Evolutionary conservation across 164 flowering plant species (phyloP), one percentile per base, ranked within the genome.

Genomic region (Piper betle): DNA sequence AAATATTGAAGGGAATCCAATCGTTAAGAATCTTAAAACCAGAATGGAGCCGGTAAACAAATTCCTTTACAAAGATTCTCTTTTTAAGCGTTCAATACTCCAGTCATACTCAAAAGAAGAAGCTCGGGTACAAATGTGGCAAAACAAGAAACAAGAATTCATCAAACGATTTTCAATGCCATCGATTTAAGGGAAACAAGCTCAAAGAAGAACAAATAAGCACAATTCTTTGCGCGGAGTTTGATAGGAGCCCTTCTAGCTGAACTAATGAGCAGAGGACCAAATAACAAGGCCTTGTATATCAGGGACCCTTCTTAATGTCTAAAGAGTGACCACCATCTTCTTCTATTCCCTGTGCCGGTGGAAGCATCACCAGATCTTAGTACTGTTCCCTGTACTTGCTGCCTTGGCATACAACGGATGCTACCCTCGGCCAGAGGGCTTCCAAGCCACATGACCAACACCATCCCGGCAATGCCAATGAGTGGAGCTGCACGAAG

Each of bases 401-500:
- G 72, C 37, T 57, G 71, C 57, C 33, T 40, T 15, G 67, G 53
- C 55, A 64, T 63, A 54, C 57, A 46, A 18, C 50, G 69, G 8
- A 61, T 60, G 37, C 74, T 72, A 63, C 79, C 61, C 42, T 64
- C 78, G 40, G 53, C 66, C 53, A 69, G 64, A 55, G 86, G 82
- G 59, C 75, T 84, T 40, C 86, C 77, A 46, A 85, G 75, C 84
- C 91, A 86, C 61, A 86, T 43, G 42, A 82, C 84, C 59, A 91
- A 80, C 42, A 68, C 94, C n/a, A 86, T 68, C 11, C 98, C 96
- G n/a, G 85, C 76, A 18, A 91, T 74, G 58, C 93, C 66, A 1
- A 81, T 81, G 68, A 86, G 68, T 7, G 96, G 98, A 64, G 88
- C 83, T 68, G 94, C 88, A 64, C 86, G 88, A 66, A 78, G 68